phyloP scores from a whole-genome alignment of 805 yeast species.

The Teunomyces tritomae region DNA sequence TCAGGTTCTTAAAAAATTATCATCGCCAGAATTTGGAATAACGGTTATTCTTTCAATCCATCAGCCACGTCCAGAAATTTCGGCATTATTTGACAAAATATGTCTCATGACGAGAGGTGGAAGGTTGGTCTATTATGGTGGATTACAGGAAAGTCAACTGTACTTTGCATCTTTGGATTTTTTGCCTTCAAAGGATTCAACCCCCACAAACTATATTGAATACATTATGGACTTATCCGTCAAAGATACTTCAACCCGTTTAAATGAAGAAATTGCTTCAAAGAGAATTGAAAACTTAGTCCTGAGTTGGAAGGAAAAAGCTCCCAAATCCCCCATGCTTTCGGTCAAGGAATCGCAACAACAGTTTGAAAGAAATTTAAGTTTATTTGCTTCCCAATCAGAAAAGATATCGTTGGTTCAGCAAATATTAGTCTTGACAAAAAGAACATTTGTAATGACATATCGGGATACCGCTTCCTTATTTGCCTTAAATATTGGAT shows the following conservation, averaged over 20 bases:
- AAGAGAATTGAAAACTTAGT: constrained; percentile 11
- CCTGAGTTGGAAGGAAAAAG: constrained; percentile 7
- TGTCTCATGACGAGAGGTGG: constrained; percentile 26
- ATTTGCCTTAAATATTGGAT: constrained; percentile 19
- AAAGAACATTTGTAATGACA: constrained; percentile 17
- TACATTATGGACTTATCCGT: constrained; percentile 13
- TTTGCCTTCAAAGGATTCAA: constrained; percentile 3
- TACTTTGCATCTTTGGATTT: constrained; percentile 12
- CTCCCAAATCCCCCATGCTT: not conserved
- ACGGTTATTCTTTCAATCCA: constrained; percentile 24
- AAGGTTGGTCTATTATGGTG: constrained; percentile 21
- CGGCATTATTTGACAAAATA: constrained; percentile 20
- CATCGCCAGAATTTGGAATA: constrained; percentile 22
- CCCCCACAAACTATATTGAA: constrained; percentile 7
- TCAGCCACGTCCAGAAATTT: constrained; percentile 24
- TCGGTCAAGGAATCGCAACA: constrained; percentile 11
- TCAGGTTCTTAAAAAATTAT: constrained; percentile 17
- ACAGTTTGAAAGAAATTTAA: constrained; percentile 1
- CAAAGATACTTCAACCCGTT: constrained; percentile 11
- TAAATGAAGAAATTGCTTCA: constrained; percentile 6
- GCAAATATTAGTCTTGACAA: constrained; percentile 18
- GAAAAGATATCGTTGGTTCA: constrained; percentile 17
- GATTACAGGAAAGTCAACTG: constrained; percentile 13
- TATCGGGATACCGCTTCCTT: constrained; percentile 18
- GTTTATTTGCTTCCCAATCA: constrained; percentile 11